These are phyloP conservation scores for Rubroshorea leprosula DNA, from an alignment of 345 rosid species.

Conservation along the genomic window DNA sequence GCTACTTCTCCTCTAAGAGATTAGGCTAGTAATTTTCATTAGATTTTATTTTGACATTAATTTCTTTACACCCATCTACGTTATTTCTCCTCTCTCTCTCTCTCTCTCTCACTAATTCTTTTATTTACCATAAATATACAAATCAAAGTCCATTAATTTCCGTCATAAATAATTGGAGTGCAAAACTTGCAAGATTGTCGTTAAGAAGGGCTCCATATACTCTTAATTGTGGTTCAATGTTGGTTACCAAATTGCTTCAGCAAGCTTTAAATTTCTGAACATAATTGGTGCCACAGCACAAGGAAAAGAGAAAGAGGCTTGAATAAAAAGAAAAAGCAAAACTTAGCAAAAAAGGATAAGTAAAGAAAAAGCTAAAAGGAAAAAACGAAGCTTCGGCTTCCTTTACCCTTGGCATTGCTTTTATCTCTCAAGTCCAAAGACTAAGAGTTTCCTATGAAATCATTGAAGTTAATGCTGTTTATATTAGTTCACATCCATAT, in stretches of 20 bases:
- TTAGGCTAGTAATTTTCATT: no score
- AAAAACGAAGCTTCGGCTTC: slow-evolving; percentile 12
- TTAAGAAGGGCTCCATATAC: background rate
- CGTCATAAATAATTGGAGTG: slow-evolving; percentile 2
- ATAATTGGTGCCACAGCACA: slow-evolving; percentile 4
- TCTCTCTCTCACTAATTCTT: no score
- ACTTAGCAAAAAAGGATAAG: background rate
- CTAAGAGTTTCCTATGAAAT: no score
- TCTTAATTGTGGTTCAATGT: no score
- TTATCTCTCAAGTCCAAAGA: background rate
- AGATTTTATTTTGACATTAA: no score
- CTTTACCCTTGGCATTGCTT: background rate
- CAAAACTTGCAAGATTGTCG: slow-evolving; percentile 1
- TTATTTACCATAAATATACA: background rate
- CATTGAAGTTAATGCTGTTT: no score
- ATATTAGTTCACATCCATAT: no score
- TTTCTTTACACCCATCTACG: no score
- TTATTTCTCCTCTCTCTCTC: no score
- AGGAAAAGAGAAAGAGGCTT: no score
- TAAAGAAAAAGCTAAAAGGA: background rate
- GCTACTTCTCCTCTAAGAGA: no score
- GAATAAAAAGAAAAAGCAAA: background rate
- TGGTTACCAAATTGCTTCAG: background rate
- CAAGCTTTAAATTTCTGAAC: background rate
- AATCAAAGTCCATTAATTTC: background rate